These are phyloP conservation scores for Vachellia pachyceras DNA, from an alignment of 306 rosid species.

Conservation along the genomic window DNA sequence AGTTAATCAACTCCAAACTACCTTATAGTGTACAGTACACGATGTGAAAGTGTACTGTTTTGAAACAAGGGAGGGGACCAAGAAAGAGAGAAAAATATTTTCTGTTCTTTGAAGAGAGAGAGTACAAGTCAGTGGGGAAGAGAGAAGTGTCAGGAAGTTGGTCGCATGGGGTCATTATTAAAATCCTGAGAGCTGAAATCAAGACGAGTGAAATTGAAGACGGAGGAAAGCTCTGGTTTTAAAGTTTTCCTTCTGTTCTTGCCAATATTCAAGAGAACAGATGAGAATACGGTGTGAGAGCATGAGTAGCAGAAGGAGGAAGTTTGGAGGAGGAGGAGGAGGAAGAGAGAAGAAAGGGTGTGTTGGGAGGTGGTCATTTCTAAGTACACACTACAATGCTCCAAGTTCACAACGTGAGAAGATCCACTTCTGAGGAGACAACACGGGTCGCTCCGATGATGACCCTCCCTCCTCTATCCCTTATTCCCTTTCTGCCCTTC, in stretches of 20 bases:
- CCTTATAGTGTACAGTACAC: not conserved
- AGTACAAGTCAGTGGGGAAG: too few relatives aligned
- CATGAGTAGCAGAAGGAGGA: not conserved
- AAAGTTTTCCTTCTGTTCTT: not conserved
- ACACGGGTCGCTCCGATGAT: constrained; percentile 61
- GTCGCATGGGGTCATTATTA: not conserved
- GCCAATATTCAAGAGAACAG: not conserved
- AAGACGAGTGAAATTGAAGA: not conserved
- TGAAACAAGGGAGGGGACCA: not conserved
- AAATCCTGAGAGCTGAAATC: constrained; percentile 13
- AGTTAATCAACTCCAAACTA: constrained; percentile 6
- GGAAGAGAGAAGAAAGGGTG: not conserved
- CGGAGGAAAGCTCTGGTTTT: not conserved
- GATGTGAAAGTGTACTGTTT: not conserved
- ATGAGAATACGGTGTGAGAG: not conserved
- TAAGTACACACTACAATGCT: constrained; percentile 12
- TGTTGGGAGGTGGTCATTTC: not conserved
- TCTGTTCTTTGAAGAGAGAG: not conserved
- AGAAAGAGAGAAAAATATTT: not conserved
- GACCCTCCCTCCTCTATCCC: constrained; percentile 44
- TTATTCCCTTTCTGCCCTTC: constrained; percentile 45
- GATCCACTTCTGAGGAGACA: constrained; percentile 81
- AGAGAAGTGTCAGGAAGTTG: not conserved
- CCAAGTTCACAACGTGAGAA: constrained; percentile 71
- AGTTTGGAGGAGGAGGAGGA: constrained; percentile 32